Base-by-base conservation (phyloP, 2,329 filamentous ascomycete genomes). In the Microcyclospora tardicrescens region DNA sequence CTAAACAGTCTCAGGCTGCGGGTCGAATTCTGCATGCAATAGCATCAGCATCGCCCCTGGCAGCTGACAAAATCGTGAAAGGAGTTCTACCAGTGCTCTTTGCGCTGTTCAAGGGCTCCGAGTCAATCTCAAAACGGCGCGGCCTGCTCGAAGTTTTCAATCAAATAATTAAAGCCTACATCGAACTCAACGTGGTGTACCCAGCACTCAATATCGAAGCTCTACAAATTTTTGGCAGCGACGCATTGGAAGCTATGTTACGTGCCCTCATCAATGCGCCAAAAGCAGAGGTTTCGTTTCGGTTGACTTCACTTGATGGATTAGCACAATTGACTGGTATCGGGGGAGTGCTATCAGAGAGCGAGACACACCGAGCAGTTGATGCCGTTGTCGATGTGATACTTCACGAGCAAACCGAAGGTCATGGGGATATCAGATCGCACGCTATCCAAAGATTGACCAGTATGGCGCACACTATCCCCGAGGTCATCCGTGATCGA, bases 1-100 rank as follows among this genome's bases (percentile, higher is more conserved):
- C 77, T 5, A 80, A 80, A 52, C 75, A 81, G 52, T 79, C 77
- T 3, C 73, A 74, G 50, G 75, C 75, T 9, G 69, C 75, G 2
- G 75, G 75, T 13, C 68, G 72, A 16, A 79, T 81, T 13, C 53
- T 81, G 12, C 62, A 68, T 29, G 69, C 68, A 6, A 59, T 78
- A 10, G 69, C 74, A 2, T 64, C 68, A 34, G 69, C 73, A 5
- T 75, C 73, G 13, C 57, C 66, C 1, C 56, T 66, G 13, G 66
- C 76, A 1, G 74, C 73, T 36, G 68, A 69, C 36, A 62, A 72
- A 32, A 56, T 79, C 9, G 60, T 75, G 9, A 67, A 73, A 49
- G 67, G 68, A 5, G 63, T 76, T 11, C 56, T 80, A 16, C 72
- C 76, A 0, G 67, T 67, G 1, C 56, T 81, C 2, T 68, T 79